A percentile compares a stretch with the other conserved stretches of the same genome.
phyloP scores from a whole-genome alignment of 2,329 filamentous ascomycete genomes.

The Ascocoryne sarcoides region DNA sequence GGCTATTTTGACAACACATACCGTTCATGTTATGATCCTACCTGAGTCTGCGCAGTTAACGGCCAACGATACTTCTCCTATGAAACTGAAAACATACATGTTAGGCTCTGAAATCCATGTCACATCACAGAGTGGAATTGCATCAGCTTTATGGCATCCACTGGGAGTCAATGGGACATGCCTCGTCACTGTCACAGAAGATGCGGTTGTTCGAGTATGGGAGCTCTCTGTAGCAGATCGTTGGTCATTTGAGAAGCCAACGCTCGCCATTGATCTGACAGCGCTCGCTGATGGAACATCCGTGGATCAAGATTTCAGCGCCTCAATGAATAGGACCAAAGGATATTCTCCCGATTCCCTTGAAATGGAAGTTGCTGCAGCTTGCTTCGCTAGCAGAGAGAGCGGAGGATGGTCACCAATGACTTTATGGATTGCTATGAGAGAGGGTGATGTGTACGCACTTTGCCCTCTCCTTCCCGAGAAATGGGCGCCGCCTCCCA shows the following conservation, averaged over 20 bases:
- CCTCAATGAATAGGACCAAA: conserved; percentile 65
- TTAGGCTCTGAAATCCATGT: conserved; percentile 91
- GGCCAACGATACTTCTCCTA: conserved; percentile 54
- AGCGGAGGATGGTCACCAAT: conserved; percentile 88
- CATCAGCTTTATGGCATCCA: conserved; percentile 85
- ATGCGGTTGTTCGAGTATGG: conserved; percentile 85
- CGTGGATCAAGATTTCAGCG: conserved; percentile 73
- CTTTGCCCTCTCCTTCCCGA: conserved; percentile 82
- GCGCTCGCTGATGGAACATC: conserved; percentile 80
- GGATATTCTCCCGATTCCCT: conserved; percentile 82
- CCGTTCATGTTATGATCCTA: conserved; percentile 77
- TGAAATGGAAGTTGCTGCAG: conserved; percentile 89
- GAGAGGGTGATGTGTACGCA: conserved; percentile 85
- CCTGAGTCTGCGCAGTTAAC: conserved; percentile 72
- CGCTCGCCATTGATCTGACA: conserved; percentile 77
- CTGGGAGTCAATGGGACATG: conserved; percentile 73
- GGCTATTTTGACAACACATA: conserved; percentile 79
- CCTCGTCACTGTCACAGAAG: conserved; percentile 78
- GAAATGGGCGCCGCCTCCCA: conserved; percentile 72
- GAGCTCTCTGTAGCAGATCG: conserved; percentile 77
- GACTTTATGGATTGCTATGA: conserved; percentile 97
- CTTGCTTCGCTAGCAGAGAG: conserved; percentile 61
- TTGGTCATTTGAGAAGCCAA: conserved; percentile 78
- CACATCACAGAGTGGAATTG: conserved; percentile 71
- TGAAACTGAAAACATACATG: conserved; percentile 80